Base-by-base conservation (phyloP, 2,329 filamentous ascomycete genomes). In the Aspergillus carbonarius region DNA sequence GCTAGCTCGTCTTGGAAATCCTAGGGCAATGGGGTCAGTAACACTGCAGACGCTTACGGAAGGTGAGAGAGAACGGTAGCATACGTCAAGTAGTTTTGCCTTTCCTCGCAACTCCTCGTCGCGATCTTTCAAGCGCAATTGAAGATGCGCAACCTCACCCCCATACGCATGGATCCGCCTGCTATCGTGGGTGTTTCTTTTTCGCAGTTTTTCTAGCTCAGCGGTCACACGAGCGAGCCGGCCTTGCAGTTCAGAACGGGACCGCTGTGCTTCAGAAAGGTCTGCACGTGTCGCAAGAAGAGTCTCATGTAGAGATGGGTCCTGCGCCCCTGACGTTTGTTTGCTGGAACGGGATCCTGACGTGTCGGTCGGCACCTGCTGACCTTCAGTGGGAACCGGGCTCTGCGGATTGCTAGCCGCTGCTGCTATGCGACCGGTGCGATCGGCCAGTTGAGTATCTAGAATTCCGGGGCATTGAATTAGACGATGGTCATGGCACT, bases 1-100 rank as follows among this genome's bases (percentile, higher is more conserved):
- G 96, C 88, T 76, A 96, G 88, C 75, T 99, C 95, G 75, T 97
- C 93, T 77, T 98, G 93, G 54, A 96, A 88, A 69, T 93, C 85
- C 84, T 89, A 67, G 46, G 58, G 48, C 20, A 20, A 50, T 9
- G 18, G n/a, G 56, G 27, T 63, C 25, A 66, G 60, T 15, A 23
- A 18, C 20, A 20, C 32, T 61, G 49, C 57, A 55, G 25, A 17
- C 25, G 37, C 34, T 23, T 2, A 34, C 25, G 34, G 5, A 10
- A n/a, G 35, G 17, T n/a, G n/a, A 13, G 15, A n/a, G 30, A 13
- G 44, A 12, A 9, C 20, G 15, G 20, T 40, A n/a, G 12, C 54
- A 55, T 76, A 89, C 87, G 80, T 92, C 89, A 2, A 96, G 83
- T 63, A 97, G 78, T 72, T 93, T 91, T 32, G 87, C 86, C 80